phyloP scores from a whole-genome alignment of 257 asterid species.

The Solanum raphanifolium region DNA sequence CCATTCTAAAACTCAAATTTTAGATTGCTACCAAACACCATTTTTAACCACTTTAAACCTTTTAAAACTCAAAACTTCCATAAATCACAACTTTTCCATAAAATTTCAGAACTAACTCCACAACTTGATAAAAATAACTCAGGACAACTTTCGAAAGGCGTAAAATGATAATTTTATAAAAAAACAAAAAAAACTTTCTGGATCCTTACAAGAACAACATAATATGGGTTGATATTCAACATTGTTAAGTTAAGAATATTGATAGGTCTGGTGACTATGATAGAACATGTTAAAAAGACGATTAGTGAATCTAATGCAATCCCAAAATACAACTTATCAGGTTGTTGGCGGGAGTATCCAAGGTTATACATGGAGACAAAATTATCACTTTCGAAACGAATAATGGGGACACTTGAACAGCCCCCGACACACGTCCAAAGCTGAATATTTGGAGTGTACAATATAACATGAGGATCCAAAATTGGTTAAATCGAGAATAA shows the following conservation, averaged over 20 bases:
- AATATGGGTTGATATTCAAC: neutral
- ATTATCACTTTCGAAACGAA: neutral
- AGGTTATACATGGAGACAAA: neutral
- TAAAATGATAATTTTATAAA: too few relatives aligned
- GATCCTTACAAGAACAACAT: neutral
- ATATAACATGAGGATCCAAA: neutral
- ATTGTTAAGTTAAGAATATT: neutral
- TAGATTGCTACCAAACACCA: too few relatives aligned
- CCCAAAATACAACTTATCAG: neutral
- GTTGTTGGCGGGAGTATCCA: neutral
- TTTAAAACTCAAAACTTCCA: too few relatives aligned
- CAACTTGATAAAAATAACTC: too few relatives aligned
- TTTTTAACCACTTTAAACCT: too few relatives aligned
- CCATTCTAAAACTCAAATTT: too few relatives aligned
- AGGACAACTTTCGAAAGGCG: too few relatives aligned
- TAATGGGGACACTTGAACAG: neutral
- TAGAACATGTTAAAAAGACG: neutral
- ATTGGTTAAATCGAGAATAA: neutral
- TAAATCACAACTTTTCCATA: too few relatives aligned
- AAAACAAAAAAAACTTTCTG: too few relatives aligned
- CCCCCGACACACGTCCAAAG: neutral
- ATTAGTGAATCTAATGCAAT: neutral
- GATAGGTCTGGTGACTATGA: neutral
- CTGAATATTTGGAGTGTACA: neutral
- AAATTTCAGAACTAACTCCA: too few relatives aligned